phyloP scores from a whole-genome alignment of 768 basidiomycete genomes.

The Pulveroboletus sp. region DNA sequence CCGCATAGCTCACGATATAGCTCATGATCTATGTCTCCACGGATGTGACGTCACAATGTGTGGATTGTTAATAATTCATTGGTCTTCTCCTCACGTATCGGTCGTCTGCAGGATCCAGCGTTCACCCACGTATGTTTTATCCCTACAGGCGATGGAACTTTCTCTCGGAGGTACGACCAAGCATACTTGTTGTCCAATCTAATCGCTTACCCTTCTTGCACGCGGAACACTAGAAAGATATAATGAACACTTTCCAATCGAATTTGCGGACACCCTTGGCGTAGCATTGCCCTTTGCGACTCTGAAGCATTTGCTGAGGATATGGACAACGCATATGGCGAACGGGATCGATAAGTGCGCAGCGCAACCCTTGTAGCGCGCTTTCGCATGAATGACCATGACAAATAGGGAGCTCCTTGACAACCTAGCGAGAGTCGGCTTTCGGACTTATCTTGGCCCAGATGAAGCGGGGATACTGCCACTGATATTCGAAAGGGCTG shows the following conservation, averaged over 20 bases:
- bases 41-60: constrained; percentile 30
- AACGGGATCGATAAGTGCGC: constrained; percentile 23
- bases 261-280: constrained; percentile 24
- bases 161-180: constrained; percentile 13
- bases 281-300: constrained; percentile 21
- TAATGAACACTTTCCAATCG: constrained; percentile 23
- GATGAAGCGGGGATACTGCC: constrained; percentile 34
- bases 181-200: background rate
- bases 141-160: constrained; percentile 4
- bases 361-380: background rate
- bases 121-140: constrained; percentile 28
- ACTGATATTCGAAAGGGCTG: constrained; percentile 30
- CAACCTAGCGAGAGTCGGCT: constrained; percentile 33
- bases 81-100: constrained; percentile 22
- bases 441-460: constrained; percentile 35
- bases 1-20: constrained; percentile 36
- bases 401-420: constrained; percentile 34
- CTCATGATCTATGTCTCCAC: constrained; percentile 28
- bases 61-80: background rate
- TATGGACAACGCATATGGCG: constrained; percentile 1
- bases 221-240: constrained; percentile 18
- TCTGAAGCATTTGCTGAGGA: constrained; percentile 11
- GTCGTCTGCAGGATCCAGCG: constrained; percentile 21
- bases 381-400: background rate
- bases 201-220: background rate